These are phyloP conservation scores for Pseudozyma hubeiensis DNA, from an alignment of 1,284 basidiomycete species.

Conservation along the genomic window DNA sequence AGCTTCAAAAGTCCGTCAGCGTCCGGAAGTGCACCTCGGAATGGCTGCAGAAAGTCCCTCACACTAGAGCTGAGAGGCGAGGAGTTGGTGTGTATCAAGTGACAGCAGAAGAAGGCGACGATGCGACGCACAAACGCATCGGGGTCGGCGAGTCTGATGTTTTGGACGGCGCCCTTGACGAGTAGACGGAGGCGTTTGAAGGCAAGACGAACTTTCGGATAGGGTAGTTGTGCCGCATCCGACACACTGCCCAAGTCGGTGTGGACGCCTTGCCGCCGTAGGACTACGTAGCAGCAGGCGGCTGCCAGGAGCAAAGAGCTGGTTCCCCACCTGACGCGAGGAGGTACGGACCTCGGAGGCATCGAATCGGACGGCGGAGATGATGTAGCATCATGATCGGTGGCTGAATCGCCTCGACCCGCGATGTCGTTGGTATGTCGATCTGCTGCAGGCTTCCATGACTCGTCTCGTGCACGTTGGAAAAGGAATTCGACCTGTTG, in stretches of 20 bases:
- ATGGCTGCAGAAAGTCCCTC: slow-evolving; percentile 18
- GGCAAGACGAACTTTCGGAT: slow-evolving; percentile 10
- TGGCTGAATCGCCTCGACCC: too few relatives aligned
- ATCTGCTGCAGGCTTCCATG: slow-evolving; percentile 13
- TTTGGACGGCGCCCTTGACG: slow-evolving; percentile 12
- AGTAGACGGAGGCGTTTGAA: slow-evolving; percentile 26
- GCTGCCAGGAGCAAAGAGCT: slow-evolving; percentile 26
- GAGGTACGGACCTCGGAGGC: slow-evolving; percentile 7
- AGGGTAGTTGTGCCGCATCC: slow-evolving; percentile 18
- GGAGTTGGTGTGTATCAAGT: background rate
- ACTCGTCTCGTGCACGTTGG: slow-evolving; percentile 20
- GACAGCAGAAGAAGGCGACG: slow-evolving; percentile 29
- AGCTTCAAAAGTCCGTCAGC: background rate
- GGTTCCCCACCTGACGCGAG: slow-evolving; percentile 31
- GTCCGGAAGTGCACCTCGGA: background rate
- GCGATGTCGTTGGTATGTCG: too few relatives aligned
- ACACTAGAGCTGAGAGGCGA: slow-evolving; percentile 3
- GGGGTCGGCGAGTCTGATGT: slow-evolving; percentile 28
- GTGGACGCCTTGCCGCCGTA: slow-evolving; percentile 26
- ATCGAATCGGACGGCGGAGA: background rate
- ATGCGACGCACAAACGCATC: slow-evolving; percentile 24
- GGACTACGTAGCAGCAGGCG: slow-evolving; percentile 43
- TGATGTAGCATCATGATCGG: background rate
- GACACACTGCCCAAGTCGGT: slow-evolving; percentile 32
- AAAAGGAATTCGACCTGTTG: slow-evolving; percentile 40